A percentile compares a stretch with the other conserved stretches of the same genome.
phyloP scores from a whole-genome alignment of 2,329 filamentous ascomycete species.

The Aureobasidium sp. region DNA sequence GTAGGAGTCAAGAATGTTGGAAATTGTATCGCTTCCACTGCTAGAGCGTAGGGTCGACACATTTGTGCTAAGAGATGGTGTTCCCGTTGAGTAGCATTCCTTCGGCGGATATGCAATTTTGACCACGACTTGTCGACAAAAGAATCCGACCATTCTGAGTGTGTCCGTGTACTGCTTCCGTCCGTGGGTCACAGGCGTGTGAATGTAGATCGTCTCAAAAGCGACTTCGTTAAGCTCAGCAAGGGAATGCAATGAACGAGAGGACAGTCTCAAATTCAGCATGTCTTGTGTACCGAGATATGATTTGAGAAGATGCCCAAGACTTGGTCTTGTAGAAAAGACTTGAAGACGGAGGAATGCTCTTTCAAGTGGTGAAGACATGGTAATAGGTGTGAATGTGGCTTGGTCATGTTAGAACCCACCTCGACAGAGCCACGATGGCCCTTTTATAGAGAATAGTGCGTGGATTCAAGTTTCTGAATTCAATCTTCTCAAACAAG shows the following conservation, averaged over 20 bases:
- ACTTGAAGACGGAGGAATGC: neutral
- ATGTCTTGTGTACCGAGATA: neutral
- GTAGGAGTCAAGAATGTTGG: neutral
- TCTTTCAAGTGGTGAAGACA: slow-evolving; percentile 3
- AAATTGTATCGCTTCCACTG: neutral
- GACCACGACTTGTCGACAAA: neutral
- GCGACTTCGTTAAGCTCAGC: neutral
- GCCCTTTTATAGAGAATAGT: neutral
- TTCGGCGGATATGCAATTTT: neutral
- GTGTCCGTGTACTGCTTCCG: neutral
- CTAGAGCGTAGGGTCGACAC: neutral
- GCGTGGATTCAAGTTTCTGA: neutral
- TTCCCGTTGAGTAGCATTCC: neutral
- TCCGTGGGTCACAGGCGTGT: slow-evolving; percentile 1
- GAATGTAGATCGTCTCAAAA: slow-evolving; percentile 4
- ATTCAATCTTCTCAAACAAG: neutral
- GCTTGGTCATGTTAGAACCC: neutral
- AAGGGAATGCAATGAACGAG: neutral
- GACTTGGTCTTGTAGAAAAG: neutral
- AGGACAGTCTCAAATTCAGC: neutral
- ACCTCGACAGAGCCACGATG: neutral
- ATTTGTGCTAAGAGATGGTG: neutral
- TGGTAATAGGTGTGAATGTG: neutral
- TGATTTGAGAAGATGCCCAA: neutral
- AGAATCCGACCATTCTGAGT: neutral